Evolutionary conservation across 192 early-diverging fungal species (phyloP).

Genomic region (Gorgonomyces haynaldii): DNA sequence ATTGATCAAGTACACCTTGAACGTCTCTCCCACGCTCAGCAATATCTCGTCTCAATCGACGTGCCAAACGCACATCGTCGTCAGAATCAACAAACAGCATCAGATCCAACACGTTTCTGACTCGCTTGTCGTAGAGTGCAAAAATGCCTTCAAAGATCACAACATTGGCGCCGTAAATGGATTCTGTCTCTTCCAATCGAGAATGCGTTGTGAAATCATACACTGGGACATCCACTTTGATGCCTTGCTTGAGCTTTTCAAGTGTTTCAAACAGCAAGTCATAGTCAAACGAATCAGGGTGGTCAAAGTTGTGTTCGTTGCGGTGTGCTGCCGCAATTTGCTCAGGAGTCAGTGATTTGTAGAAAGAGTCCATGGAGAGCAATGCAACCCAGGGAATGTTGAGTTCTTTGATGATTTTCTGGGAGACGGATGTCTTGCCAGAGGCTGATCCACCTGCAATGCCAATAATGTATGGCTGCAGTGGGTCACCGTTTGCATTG

Average conservation of each 20-base stretch:
- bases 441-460: slow-evolving; percentile 43
- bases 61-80: slow-evolving; percentile 77
- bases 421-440: slow-evolving; percentile 43
- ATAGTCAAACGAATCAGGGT: slow-evolving; percentile 84
- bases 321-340: slow-evolving; percentile 48
- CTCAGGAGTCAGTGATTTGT: slow-evolving; percentile 70
- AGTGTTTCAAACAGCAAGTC: slow-evolving; percentile 58
- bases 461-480: slow-evolving; percentile 40
- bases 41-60: slow-evolving; percentile 81
- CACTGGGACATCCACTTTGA: slow-evolving; percentile 67
- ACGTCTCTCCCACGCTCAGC: slow-evolving; percentile 80
- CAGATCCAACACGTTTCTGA: slow-evolving; percentile 49
- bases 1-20: slow-evolving; percentile 78
- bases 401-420: slow-evolving; percentile 35
- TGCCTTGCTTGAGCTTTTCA: slow-evolving; percentile 63
- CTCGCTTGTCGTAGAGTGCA: slow-evolving; percentile 83
- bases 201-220: slow-evolving; percentile 72
- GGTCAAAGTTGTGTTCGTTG: slow-evolving; percentile 87
- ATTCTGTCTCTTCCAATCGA: slow-evolving; percentile 44
- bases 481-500: slow-evolving; percentile 20
- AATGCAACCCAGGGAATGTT: slow-evolving; percentile 59
- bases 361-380: slow-evolving; percentile 94
- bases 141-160: slow-evolving; percentile 98
- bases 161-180: slow-evolving; percentile 87
- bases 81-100: slow-evolving; percentile 94